Conservation (phyloP, 2,329 filamentous ascomycete genomes). For the Pestalotiopsis sp. region DNA sequence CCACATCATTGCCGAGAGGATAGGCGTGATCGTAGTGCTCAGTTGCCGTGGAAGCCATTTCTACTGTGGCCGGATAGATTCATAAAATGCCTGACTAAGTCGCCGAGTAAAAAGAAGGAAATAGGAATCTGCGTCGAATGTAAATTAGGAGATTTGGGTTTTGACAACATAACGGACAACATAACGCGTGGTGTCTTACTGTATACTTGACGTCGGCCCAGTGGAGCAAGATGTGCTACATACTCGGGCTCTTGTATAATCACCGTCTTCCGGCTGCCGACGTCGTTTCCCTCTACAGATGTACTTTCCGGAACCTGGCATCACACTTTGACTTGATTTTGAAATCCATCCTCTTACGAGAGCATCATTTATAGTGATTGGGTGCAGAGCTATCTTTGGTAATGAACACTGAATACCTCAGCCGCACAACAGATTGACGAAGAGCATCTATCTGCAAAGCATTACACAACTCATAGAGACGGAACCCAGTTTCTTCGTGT, state of each 20-base stretch:
- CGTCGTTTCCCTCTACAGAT: neutral
- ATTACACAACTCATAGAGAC: neutral
- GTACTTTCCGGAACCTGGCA: neutral
- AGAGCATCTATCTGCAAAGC: neutral
- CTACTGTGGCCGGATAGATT: no score
- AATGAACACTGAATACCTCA: no score
- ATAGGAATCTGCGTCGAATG: no score
- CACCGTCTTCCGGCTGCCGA: neutral
- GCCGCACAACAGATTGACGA: neutral
- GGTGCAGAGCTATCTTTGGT: neutral
- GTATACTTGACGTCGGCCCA: neutral
- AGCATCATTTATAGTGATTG: neutral
- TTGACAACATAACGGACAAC: no score
- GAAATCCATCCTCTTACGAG: neutral
- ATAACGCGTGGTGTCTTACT: neutral
- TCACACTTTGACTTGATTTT: neutral
- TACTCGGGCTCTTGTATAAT: neutral
- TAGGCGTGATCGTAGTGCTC: neutral
- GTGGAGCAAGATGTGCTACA: neutral
- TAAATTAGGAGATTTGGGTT: no score
- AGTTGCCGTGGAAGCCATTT: neutral
- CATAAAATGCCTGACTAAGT: no score
- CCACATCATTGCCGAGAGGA: neutral
- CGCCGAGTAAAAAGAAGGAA: no score
- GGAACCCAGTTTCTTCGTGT: neutral